Evolutionary conservation across 1,284 basidiomycete genomes (phyloP).

Genomic region (Schizophyllum commune): DNA sequence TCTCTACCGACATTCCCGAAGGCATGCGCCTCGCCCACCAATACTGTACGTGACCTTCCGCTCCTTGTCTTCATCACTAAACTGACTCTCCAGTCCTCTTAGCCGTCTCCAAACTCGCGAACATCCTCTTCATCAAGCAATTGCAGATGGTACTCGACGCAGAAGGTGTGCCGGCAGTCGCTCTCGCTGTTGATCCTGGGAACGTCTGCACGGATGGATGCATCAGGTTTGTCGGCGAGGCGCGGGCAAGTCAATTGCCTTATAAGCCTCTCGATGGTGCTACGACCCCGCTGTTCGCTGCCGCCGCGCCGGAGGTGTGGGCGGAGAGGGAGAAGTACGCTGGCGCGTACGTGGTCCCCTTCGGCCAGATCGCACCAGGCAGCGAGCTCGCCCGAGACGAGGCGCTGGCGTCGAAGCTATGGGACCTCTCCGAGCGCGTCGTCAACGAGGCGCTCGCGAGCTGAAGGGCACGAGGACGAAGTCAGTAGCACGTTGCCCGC

Average conservation of each 20-base stretch:
- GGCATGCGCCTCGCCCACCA: neutral
- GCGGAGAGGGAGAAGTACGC: constrained; percentile 12
- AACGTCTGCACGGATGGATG: constrained; percentile 23
- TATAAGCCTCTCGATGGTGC: constrained; percentile 10
- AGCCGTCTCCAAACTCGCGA: constrained; percentile 17
- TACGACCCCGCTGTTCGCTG: constrained; percentile 21
- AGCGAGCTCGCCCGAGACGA: constrained; percentile 8
- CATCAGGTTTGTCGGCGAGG: neutral
- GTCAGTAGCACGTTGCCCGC: too few species aligned
- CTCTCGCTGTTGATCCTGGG: constrained; percentile 19
- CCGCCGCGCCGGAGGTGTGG: constrained; percentile 15
- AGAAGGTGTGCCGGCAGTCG: constrained; percentile 8
- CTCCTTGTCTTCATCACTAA: neutral
- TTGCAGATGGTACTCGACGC: constrained; percentile 23
- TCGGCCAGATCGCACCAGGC: constrained; percentile 14
- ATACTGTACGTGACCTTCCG: constrained; percentile 4
- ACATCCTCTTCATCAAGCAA: constrained; percentile 23
- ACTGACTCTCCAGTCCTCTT: neutral
- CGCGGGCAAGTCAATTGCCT: neutral
- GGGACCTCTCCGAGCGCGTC: constrained; percentile 10
- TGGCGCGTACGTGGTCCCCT: constrained; percentile 20
- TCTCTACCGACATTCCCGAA: constrained; percentile 3
- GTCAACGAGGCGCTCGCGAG: neutral
- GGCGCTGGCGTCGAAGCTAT: constrained; percentile 12
- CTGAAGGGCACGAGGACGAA: neutral